A percentile compares a stretch with the other conserved stretches of the same genome.
These are phyloP conservation scores for Trichoderma sp. DNA, from an alignment of 2,329 filamentous ascomycete genomes.

Conservation along the genomic window DNA sequence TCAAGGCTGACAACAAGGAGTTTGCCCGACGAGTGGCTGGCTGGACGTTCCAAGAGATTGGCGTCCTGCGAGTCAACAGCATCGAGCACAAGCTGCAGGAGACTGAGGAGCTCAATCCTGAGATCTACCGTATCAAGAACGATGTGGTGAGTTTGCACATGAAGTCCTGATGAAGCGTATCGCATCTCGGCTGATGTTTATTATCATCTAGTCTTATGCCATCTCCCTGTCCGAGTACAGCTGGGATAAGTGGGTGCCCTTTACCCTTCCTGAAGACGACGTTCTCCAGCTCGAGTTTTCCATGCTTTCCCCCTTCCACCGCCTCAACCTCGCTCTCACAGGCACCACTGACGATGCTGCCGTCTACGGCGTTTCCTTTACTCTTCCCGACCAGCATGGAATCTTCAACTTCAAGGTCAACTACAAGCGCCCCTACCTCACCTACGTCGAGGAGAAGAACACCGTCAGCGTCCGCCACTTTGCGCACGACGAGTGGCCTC, in stretches of 20 bases:
- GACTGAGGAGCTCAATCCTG: constrained; percentile 69
- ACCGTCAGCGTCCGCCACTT: constrained; percentile 95
- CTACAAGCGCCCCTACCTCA: constrained; percentile 93
- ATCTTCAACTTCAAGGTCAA: constrained; percentile 99
- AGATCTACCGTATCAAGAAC: constrained; percentile 93
- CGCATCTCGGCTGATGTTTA: neutral
- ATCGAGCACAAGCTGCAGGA: constrained; percentile 70
- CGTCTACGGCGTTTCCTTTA: constrained; percentile 73
- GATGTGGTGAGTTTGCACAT: constrained; percentile 71
- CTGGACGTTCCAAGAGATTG: constrained; percentile 96
- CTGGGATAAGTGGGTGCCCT: constrained; percentile 72
- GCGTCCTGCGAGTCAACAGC: constrained; percentile 79
- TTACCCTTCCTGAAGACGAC: constrained; percentile 67
- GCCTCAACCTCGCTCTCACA: constrained; percentile 65
- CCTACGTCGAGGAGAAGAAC: constrained; percentile 86
- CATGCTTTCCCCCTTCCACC: constrained; percentile 98
- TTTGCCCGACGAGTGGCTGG: constrained; percentile 82
- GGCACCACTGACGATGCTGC: constrained; percentile 63
- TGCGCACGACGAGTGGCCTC: constrained; percentile 93
- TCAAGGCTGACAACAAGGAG: constrained; percentile 72
- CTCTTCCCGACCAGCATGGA: constrained; percentile 91
- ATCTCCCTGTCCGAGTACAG: constrained; percentile 87
- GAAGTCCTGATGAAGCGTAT: neutral
- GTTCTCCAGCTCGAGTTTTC: constrained; percentile 91
- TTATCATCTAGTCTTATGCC: constrained; percentile 63